Base-by-base conservation (phyloP, 75 land plant genomes). In the Pinus albicaulis region DNA sequence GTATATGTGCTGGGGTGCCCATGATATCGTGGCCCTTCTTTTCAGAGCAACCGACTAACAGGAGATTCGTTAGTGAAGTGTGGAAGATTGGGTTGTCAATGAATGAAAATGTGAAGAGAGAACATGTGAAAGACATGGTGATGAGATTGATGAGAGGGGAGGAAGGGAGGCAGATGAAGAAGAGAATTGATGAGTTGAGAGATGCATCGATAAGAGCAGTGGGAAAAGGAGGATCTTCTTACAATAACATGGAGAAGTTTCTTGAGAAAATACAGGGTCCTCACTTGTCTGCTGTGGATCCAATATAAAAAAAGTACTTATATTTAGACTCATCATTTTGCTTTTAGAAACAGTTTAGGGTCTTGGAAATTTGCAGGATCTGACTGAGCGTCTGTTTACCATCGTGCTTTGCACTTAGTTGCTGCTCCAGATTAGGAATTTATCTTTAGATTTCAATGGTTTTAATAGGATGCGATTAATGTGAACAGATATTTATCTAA, bases 71-170 rank as follows among this genome's bases (percentile, higher is more conserved):
- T 36, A 60, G 78, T 36, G 62, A 31, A 3, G 63, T 73, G 15
- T 89, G 91, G 91, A 80, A 75, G 23, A 62, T 79, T 0, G 91
- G 91, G 0, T 55, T 89, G 78, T 87, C 82, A 71, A 66, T 84
- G 13, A 80, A 81, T 17, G 55, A 24, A 22, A 58, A 83, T 6
- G 80, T 81, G 8, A 76, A 69, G 52, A 44, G 52, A 44, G 52
- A 44, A 44, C 74, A 75, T 56, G 76, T 78, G 28, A 28, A 59
- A 78, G 77, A 5, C 34, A 31, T 26, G 71, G 59, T 71, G 65
- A 77, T 12, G 72, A 74, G 55, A 57, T 66, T 80, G 19, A 76
- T 76, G 79, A 68, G 19, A 52, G 77, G 65, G 72, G 78, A 75
- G 56, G 75, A 79, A 25, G 82, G 82, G 1, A 60, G 56, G n/a